phyloP scores from a whole-genome alignment of 768 basidiomycete genomes.

The Cystofilobasidium macerans region DNA sequence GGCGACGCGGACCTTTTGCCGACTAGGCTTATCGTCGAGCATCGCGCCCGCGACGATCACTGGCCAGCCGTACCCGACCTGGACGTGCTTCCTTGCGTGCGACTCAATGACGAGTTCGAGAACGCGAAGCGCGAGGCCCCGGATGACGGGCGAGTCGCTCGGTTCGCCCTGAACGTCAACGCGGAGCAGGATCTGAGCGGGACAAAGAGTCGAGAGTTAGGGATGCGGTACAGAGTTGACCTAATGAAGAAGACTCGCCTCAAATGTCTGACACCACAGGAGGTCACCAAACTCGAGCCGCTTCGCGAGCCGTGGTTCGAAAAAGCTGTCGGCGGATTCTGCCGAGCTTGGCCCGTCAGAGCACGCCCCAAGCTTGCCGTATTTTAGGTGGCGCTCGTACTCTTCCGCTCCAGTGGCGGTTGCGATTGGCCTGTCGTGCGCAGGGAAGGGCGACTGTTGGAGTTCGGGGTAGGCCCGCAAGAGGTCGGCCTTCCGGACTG shows the following conservation, averaged over 20 bases:
- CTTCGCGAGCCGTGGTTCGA: neutral
- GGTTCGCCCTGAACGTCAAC: neutral
- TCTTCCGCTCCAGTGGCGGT: neutral
- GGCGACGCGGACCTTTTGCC: too few species aligned
- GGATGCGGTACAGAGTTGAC: too few species aligned
- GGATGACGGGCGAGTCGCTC: neutral
- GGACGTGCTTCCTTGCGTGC: neutral
- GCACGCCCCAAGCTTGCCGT: neutral
- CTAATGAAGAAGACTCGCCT: too few species aligned
- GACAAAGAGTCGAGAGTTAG: too few species aligned
- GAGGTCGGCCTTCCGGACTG: neutral
- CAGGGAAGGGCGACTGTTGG: neutral
- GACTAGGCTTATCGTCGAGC: too few species aligned
- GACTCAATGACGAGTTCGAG: neutral
- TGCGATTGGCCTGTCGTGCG: neutral
- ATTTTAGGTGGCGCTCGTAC: neutral
- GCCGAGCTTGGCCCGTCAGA: too few species aligned
- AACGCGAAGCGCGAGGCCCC: neutral
- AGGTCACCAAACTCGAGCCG: slow-evolving; percentile 1
- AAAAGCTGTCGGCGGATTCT: too few species aligned
- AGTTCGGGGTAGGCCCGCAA: neutral
- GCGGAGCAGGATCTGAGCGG: neutral
- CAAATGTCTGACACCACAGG: neutral
- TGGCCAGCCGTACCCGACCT: neutral
- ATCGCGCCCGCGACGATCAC: too few species aligned